These are phyloP conservation scores for Stagonosporopsis chrysanthemi DNA, from an alignment of 2,329 filamentous ascomycete genomes.

Conservation along the genomic window DNA sequence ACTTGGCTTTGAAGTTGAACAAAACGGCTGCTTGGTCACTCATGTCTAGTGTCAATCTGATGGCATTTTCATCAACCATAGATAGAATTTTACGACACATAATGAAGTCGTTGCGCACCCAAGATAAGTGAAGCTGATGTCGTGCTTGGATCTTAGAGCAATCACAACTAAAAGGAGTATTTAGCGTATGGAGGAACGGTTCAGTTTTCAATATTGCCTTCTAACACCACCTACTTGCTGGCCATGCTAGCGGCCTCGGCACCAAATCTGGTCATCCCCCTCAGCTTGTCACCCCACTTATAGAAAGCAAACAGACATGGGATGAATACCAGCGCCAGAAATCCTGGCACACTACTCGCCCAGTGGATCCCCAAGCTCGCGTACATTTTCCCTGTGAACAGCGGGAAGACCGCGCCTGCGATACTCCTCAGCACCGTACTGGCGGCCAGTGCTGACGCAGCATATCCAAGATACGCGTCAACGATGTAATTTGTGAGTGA, in stretches of 20 bases:
- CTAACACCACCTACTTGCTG: constrained; percentile 3
- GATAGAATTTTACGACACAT: too few relatives aligned
- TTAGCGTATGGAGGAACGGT: too few relatives aligned
- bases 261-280: constrained; percentile 30
- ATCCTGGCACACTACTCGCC: constrained; percentile 57
- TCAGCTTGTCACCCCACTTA: constrained; percentile 25
- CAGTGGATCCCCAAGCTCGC: constrained; percentile 56
- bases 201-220: too few relatives aligned
- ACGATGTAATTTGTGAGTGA: constrained; percentile 71
- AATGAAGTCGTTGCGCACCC: not conserved
- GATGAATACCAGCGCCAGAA: constrained; percentile 55
- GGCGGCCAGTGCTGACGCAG: constrained; percentile 46
- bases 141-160: not conserved
- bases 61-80: not conserved
- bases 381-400: constrained; percentile 58
- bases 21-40: not conserved
- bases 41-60: not conserved
- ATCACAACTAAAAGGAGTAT: not conserved
- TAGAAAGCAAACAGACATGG: constrained; percentile 29
- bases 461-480: constrained; percentile 64
- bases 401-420: constrained; percentile 57
- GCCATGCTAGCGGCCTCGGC: constrained; percentile 27
- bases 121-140: not conserved
- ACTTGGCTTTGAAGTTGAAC: not conserved
- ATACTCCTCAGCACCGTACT: constrained; percentile 57